phyloP scores from a whole-genome alignment of 2,329 filamentous ascomycete genomes.

The Penicillium sp. region DNA sequence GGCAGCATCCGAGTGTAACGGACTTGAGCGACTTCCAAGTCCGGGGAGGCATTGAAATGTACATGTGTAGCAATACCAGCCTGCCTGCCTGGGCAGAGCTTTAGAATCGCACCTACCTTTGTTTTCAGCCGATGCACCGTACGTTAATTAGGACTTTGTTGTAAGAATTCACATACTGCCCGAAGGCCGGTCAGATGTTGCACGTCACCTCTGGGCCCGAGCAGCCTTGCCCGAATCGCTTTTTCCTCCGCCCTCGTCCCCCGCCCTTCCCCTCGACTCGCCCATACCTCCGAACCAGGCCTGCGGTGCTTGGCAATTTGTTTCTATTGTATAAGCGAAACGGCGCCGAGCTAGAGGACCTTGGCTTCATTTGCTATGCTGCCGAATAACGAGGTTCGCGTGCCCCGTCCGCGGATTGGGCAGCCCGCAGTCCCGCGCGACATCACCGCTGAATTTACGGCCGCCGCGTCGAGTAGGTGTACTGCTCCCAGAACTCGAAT shows the following conservation, averaged over 20 bases:
- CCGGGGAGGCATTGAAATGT: constrained; percentile 29
- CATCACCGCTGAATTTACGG: constrained; percentile 58
- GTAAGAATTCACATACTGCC: constrained; percentile 9
- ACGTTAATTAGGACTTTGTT: background rate
- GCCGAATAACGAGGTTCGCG: constrained; percentile 35
- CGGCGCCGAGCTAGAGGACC: constrained; percentile 29
- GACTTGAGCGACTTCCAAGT: constrained; percentile 14
- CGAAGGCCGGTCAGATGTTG: constrained; percentile 11
- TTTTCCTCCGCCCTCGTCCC: constrained; percentile 22
- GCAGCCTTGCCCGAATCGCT: constrained; percentile 19
- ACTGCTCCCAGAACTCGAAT: background rate
- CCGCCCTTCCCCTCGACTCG: constrained; percentile 17
- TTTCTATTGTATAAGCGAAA: constrained; percentile 13
- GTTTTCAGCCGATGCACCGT: constrained; percentile 14
- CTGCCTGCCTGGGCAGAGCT: constrained; percentile 32
- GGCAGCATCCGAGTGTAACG: constrained; percentile 20
- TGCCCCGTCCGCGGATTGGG: constrained; percentile 34
- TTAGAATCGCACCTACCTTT: constrained; percentile 27
- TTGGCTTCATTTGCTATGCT: constrained; percentile 30
- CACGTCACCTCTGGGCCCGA: constrained; percentile 21
- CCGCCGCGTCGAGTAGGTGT: constrained; percentile 52
- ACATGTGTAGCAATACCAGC: constrained; percentile 43
- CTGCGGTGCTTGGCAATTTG: constrained; percentile 2
- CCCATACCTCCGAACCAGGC: constrained; percentile 11
- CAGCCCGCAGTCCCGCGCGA: constrained; percentile 48